Base-by-base conservation (phyloP, 169 alveolate species). In the Theileria annulata region DNA sequence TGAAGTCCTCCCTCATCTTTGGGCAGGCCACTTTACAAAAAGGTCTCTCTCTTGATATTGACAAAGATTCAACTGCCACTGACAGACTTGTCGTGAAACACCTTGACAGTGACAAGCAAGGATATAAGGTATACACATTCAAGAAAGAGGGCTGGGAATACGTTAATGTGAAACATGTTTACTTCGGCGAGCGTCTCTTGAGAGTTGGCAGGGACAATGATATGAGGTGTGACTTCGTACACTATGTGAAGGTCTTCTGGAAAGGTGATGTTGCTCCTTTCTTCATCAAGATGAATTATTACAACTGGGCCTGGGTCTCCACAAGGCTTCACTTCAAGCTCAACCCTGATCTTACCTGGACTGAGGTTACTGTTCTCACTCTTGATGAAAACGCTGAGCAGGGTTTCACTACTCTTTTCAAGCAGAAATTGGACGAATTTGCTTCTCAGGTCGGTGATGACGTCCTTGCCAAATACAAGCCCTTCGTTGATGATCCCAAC, bases 191-290 rank as follows among this genome's bases (percentile, higher is more conserved):
- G 23, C 71, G 48, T 30, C 37, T 27, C 51, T 37, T 62, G 28
- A 30, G 42, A 15, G 49, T 62, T 37, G 71, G 25, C 49, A 42
- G 51, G 51, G 71, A 37, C 33, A 4, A 62, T 13, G 31, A 62
- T 21, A 27, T 23, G 71, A 62, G 8, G 23, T 23, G 37, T 13
- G 48, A 62, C 19, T 62, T 23, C 48, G 37, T 30, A 2, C 31
- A n/a, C 71, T 62, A 62, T 47, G 42, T 62, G 3, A 62, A 30
- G 71, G 71, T 62, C 37, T 62, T 62, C 71, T 62, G 71, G 71
- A 62, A 62, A 37, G 71, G 10, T 9, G 71, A 62, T 0, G 2
- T 27, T 3, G 71, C 71, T 25, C 71, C 71, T 8, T 62, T 62
- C 48, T 19, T 27, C 31, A 30, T 30, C 21, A 30, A 62, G 31